phyloP scores from a whole-genome alignment of 1,284 basidiomycete genomes.

The Apiotrichum domesticum region DNA sequence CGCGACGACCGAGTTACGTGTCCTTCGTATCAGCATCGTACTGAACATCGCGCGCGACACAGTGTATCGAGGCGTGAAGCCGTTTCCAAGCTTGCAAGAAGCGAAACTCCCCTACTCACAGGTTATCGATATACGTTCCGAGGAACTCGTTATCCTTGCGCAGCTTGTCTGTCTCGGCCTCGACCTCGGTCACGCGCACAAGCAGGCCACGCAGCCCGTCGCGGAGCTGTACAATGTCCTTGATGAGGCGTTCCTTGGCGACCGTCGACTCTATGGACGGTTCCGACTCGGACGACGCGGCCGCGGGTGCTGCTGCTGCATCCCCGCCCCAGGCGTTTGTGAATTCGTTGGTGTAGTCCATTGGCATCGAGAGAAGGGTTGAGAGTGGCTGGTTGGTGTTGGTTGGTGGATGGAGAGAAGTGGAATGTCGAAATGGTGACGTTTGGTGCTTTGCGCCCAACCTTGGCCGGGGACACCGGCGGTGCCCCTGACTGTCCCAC shows the following conservation, averaged over 20 bases:
- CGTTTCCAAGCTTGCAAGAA: too few relatives aligned
- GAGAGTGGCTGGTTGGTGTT: too few relatives aligned
- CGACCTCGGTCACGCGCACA: conserved; percentile 36
- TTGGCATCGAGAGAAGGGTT: too few relatives aligned
- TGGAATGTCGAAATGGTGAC: too few relatives aligned
- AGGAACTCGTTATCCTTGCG: conserved; percentile 43
- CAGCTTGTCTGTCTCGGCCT: conserved; percentile 42
- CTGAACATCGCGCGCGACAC: neutral
- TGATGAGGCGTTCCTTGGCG: conserved; percentile 40
- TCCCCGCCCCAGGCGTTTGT: conserved; percentile 15
- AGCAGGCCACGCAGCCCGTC: conserved; percentile 41
- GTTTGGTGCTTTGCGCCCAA: too few relatives aligned
- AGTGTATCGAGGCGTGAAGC: too few relatives aligned
- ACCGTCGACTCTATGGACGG: conserved; percentile 33
- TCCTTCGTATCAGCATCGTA: conserved; percentile 20
- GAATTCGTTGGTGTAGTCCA: conserved; percentile 6
- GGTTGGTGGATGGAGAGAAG: too few relatives aligned
- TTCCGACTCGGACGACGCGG: neutral
- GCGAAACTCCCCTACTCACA: conserved; percentile 26
- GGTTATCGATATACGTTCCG: conserved; percentile 44
- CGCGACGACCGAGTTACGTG: conserved; percentile 44
- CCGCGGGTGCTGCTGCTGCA: neutral
- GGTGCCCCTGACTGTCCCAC: too few relatives aligned
- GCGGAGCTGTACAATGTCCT: conserved; percentile 36
- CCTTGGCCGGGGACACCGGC: too few relatives aligned